Evolutionary conservation across 805 yeast genomes (phyloP).

Genomic region (Isabelozyma heimii): DNA sequence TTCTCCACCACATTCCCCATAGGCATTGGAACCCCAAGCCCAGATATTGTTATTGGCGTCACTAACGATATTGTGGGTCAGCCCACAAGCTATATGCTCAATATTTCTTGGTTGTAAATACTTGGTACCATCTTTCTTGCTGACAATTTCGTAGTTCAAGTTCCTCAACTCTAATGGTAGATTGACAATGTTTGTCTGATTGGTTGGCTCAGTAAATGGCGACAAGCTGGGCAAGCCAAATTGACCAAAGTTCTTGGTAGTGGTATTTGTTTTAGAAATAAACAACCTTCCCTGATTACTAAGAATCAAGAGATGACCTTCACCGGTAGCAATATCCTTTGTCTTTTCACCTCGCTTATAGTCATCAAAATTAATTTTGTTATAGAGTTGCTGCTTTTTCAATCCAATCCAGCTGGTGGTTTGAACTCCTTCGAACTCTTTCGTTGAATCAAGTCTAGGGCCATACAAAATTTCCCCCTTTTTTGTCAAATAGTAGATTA

Average conservation of each 20-base stretch:
- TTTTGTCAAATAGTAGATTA: constrained; percentile 39
- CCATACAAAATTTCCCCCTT: constrained; percentile 35
- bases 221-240: constrained; percentile 76
- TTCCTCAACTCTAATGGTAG: constrained; percentile 49
- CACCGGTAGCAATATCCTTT: constrained; percentile 55
- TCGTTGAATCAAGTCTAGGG: constrained; percentile 20
- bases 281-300: constrained; percentile 60
- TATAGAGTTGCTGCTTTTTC: constrained; percentile 3
- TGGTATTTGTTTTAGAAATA: constrained; percentile 57
- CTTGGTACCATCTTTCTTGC: constrained; percentile 15
- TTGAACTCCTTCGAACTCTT: constrained; percentile 10
- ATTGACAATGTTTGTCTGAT: constrained; percentile 18
- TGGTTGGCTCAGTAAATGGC: constrained; percentile 47
- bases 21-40: constrained; percentile 82
- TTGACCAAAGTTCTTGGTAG: constrained; percentile 63
- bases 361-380: constrained; percentile 6
- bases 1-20: constrained; percentile 81
- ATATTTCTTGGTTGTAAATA: constrained; percentile 43
- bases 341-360: constrained; percentile 33
- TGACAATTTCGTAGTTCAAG: constrained; percentile 47
- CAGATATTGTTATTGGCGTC: constrained; percentile 68
- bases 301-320: constrained; percentile 63
- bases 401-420: constrained; percentile 23
- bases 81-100: constrained; percentile 67
- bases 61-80: constrained; percentile 66